These are phyloP conservation scores for Tricholomella constricta DNA, from an alignment of 768 basidiomycete species.

Conservation along the genomic window DNA sequence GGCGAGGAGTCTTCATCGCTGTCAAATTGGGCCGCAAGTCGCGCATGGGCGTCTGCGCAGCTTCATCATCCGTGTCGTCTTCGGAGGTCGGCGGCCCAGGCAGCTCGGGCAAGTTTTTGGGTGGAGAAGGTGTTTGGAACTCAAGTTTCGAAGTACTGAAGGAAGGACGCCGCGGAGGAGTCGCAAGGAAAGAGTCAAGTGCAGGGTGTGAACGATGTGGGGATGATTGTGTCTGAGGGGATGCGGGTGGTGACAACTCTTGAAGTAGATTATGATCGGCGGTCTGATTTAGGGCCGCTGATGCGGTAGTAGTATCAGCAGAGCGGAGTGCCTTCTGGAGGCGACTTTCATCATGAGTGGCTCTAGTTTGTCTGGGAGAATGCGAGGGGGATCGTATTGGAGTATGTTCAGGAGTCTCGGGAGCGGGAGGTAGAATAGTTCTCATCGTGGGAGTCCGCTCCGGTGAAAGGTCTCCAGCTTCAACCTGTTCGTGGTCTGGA, in stretches of 20 bases:
- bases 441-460: slow-evolving; percentile 26
- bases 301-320: not conserved
- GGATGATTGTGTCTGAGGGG: slow-evolving; percentile 27
- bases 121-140: slow-evolving; percentile 66
- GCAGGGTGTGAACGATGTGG: slow-evolving; percentile 12
- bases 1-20: slow-evolving; percentile 45
- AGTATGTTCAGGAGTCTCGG: slow-evolving; percentile 8
- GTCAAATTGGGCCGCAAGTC: slow-evolving; percentile 25
- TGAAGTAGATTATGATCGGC: slow-evolving; percentile 4
- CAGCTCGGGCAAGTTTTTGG: slow-evolving; percentile 62
- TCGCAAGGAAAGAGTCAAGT: slow-evolving; percentile 30
- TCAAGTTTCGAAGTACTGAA: slow-evolving; percentile 45
- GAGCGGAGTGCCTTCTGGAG: slow-evolving; percentile 11
- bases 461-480: slow-evolving; percentile 18
- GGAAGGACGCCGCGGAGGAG: slow-evolving; percentile 49
- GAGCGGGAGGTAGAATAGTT: slow-evolving; percentile 12
- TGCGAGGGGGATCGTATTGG: slow-evolving; percentile 10
- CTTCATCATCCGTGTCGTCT: slow-evolving; percentile 35
- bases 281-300: not conserved
- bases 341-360: slow-evolving; percentile 12
- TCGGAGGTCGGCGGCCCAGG: slow-evolving; percentile 60
- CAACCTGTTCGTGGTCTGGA: not conserved
- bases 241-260: slow-evolving; percentile 28
- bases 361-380: not conserved
- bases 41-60: slow-evolving; percentile 17